Evolutionary conservation across 2,329 filamentous ascomycete genomes (phyloP).

Genomic region (Epichloe elymi): DNA sequence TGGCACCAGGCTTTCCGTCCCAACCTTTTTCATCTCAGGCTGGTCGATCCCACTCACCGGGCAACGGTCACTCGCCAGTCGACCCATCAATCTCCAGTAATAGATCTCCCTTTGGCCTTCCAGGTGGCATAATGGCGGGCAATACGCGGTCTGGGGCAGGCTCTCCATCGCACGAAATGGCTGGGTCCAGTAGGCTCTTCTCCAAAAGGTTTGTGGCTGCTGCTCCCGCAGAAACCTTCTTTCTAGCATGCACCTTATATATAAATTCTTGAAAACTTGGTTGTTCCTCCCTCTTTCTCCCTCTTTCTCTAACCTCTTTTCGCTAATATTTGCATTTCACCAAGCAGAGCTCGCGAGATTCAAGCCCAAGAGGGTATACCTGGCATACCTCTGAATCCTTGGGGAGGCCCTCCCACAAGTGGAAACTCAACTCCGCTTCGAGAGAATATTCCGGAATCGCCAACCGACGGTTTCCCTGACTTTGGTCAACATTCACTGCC

Average conservation of each 20-base stretch:
- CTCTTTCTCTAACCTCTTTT: background rate
- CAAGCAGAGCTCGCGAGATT: conserved; percentile 76
- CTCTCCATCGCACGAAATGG: conserved; percentile 88
- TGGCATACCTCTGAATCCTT: conserved; percentile 56
- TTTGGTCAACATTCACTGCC: conserved; percentile 61
- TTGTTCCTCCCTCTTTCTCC: background rate
- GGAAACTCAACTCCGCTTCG: conserved; percentile 92
- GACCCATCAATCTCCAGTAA: conserved; percentile 52
- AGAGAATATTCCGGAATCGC: conserved; percentile 95
- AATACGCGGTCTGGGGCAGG: conserved; percentile 70
- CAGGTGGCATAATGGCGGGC: conserved; percentile 49
- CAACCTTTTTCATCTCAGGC: conserved; percentile 50
- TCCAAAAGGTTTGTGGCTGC: conserved; percentile 66
- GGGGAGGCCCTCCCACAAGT: conserved; percentile 96
- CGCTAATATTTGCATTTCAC: background rate
- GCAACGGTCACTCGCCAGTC: conserved; percentile 67
- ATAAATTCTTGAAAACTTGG: background rate
- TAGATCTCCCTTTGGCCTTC: conserved; percentile 61
- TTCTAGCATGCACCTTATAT: background rate
- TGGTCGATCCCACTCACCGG: conserved; percentile 63
- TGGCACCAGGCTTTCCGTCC: conserved; percentile 70
- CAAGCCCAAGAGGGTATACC: conserved; percentile 86
- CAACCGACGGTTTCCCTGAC: conserved; percentile 89
- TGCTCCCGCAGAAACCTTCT: background rate
- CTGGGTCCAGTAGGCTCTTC: conserved; percentile 60